Base-by-base conservation (phyloP, 2,329 filamentous ascomycete genomes). In the Stagonosporopsis rhizophila region DNA sequence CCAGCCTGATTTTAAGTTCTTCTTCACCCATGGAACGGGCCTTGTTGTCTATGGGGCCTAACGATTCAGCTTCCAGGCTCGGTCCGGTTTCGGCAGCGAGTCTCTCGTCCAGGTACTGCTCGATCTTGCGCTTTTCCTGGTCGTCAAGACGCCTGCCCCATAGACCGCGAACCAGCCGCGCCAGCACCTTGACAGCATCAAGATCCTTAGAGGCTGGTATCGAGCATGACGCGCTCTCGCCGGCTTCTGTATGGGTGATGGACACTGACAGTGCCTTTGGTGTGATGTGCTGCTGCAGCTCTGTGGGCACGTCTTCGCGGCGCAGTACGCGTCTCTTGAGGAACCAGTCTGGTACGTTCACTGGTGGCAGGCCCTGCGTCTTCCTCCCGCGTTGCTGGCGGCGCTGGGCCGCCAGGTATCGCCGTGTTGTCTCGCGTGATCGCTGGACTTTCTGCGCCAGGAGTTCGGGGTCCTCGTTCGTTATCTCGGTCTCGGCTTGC, bases 291-390 rank as follows among this genome's bases (percentile, higher is more conserved):
- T 44, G 39, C 4, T 48, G 56, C 20, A 51, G 34, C 22, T 60
- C 59, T 27, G 46, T 30, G 15, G 54, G 55, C 23, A 59, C 32
- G 25, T 78, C 73, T 28, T 79, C 72, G 27, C 72, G 66, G 9
- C 80, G 65, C 42, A 71, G 69, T 25, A 89, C 80, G 51, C 83
- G 83, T 19, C 77, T 71, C 35, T 81, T 74, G 49, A 85, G 72
- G 59, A 89, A 90, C 73, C 80, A 82, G 52, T 79, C 73, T 0
- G 87, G 86, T 14, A 90, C 75, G 45, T 81, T 77, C 4, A 79
- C 71, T 19, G 77, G 77, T 41, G 75, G 74, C 14, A 76, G 60
- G 14, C 71, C 73, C 30, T 72, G 64, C 0, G 67, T 58, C 44
- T 73, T 72, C 46, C 72, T 73, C 27, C 66, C 64, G 30, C 72